Percentiles rank a stretch among this genome's conserved stretches.
Conservation (phyloP, 805 yeast species). For the Alloascoidea africana region DNA sequence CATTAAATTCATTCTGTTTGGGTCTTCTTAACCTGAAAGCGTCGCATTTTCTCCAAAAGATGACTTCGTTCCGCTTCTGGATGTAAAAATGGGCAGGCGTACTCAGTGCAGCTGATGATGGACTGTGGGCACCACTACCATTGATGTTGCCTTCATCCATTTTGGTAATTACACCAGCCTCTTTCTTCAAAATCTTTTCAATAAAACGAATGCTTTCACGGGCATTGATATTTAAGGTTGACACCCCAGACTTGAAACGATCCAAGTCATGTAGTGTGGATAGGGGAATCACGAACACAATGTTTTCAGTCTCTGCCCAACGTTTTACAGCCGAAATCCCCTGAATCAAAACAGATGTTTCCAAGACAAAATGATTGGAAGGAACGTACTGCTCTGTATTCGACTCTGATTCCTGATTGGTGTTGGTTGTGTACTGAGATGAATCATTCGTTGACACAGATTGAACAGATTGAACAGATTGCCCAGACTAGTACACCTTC, state of each 20-base stretch:
- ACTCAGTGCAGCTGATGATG: no score
- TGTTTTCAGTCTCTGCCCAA: not conserved
- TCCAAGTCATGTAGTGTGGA: not conserved
- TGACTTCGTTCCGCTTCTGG: constrained; percentile 1
- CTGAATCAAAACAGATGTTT: not conserved
- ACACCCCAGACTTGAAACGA: not conserved
- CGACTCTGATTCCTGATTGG: no score
- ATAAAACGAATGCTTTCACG: not conserved
- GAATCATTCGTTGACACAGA: no score
- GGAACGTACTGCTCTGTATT: no score
- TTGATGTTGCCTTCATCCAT: not conserved
- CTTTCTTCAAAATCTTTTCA: not conserved
- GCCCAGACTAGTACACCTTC: no score
- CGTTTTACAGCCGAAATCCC: not conserved
- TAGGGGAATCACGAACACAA: not conserved
- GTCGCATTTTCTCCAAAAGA: constrained; percentile 1
- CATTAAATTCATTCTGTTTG: not conserved
- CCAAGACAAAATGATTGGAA: not conserved
- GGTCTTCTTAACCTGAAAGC: not conserved
- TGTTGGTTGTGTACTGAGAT: no score
- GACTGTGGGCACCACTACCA: not conserved
- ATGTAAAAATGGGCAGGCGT: not conserved
- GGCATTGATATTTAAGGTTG: not conserved
- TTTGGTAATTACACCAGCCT: no score
- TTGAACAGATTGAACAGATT: no score